Conservation (phyloP, 805 yeast genomes). For the Suhomyces kilbournensis region DNA sequence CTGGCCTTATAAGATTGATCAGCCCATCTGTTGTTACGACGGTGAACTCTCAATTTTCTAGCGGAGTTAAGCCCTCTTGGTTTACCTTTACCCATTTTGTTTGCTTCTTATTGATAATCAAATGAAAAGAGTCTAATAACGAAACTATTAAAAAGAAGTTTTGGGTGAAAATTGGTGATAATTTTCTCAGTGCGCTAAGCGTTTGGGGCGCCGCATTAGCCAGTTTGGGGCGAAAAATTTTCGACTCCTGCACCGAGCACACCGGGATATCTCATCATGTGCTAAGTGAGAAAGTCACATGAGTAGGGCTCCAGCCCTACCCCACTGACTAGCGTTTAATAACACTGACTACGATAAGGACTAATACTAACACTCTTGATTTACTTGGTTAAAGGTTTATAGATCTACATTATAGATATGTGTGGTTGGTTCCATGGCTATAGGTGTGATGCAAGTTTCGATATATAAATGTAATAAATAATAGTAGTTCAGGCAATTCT, state of each 20-base stretch:
- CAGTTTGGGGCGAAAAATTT: not conserved
- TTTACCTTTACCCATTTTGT: constrained; percentile 96
- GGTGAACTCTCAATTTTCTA: constrained; percentile 99
- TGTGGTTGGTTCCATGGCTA: not conserved
- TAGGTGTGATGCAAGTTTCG: not conserved
- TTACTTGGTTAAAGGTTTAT: not conserved
- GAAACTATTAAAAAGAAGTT: constrained; percentile 7
- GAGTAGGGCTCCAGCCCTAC: not conserved
- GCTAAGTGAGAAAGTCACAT: not conserved
- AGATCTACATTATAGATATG: not conserved
- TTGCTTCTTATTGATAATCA: constrained; percentile 12
- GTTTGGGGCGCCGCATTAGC: not conserved
- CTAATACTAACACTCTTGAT: too few species aligned
- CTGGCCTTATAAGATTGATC: constrained; percentile 97
- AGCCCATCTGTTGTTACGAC: constrained; percentile 99
- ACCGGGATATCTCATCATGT: not conserved
- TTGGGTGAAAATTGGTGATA: constrained; percentile 6
- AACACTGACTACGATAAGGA: not conserved
- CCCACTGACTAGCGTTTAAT: not conserved
- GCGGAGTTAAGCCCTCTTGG: constrained; percentile 99
- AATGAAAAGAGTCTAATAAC: constrained; percentile 5
- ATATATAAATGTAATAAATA: not conserved
- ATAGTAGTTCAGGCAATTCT: not conserved
- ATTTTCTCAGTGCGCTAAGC: constrained; percentile 2
- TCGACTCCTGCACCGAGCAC: not conserved